phyloP scores from a whole-genome alignment of 768 basidiomycete species.

The Exsudoporus frostii region DNA sequence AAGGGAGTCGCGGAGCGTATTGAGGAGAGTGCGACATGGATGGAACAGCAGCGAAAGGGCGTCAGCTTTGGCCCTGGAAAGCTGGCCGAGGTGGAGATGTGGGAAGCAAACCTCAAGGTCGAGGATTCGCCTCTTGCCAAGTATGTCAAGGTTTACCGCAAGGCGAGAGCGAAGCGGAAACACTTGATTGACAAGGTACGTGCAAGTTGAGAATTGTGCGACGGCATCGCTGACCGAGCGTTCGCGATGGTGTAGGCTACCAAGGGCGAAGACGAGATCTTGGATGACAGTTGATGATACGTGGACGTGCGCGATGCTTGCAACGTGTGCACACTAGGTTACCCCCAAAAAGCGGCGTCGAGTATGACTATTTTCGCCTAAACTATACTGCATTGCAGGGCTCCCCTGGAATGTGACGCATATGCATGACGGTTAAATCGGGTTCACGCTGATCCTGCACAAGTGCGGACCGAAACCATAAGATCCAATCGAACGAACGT shows the following conservation, averaged over 20 bases:
- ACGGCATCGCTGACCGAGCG: conserved; percentile 16
- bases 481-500: not conserved
- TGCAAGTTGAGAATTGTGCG: not conserved
- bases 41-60: conserved; percentile 63
- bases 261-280: conserved; percentile 65
- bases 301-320: not conserved
- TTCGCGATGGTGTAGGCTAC: conserved; percentile 48
- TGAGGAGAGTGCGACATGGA: conserved; percentile 80
- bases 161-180: conserved; percentile 71
- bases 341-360: not conserved
- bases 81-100: conserved; percentile 63
- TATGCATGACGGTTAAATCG: not conserved
- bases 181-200: conserved; percentile 72
- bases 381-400: too few relatives aligned
- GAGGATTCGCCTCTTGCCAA: conserved; percentile 77
- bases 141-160: conserved; percentile 78
- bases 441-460: conserved; percentile 3
- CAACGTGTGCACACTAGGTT: not conserved
- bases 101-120: conserved; percentile 62
- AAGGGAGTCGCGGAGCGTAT: conserved; percentile 84
- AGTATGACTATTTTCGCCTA: not conserved
- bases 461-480: not conserved
- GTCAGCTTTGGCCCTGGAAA: conserved; percentile 77
- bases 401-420: not conserved
- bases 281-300: conserved; percentile 42